Percentiles rank a stretch among this genome's conserved stretches.
Evolutionary conservation across 352 stramenopile genomes (phyloP).

Genomic region (Albugo candida): DNA sequence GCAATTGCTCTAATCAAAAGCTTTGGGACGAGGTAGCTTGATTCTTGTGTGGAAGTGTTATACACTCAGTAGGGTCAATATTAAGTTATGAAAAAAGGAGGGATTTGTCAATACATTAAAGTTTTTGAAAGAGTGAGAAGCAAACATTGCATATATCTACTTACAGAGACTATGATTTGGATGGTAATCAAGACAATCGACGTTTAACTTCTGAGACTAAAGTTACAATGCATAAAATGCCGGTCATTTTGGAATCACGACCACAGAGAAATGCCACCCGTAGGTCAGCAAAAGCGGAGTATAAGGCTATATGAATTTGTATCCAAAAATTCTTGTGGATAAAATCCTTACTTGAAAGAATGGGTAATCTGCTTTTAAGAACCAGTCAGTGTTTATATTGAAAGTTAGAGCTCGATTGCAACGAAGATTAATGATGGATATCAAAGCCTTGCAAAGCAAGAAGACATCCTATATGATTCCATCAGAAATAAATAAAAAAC

Average conservation of each 20-base stretch:
- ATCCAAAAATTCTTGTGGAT: constrained; percentile 9
- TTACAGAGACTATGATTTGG: constrained; percentile 8
- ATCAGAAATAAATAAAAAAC: constrained; percentile 9
- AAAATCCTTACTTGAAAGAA: constrained; percentile 3
- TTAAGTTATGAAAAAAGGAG: too few species aligned
- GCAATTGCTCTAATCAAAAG: too few species aligned
- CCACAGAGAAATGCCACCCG: constrained; percentile 9
- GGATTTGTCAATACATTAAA: too few species aligned
- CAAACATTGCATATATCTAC: background rate
- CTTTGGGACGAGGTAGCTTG: too few species aligned
- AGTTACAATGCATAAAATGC: constrained; percentile 5
- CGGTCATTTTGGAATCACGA: constrained; percentile 4
- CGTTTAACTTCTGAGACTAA: constrained; percentile 6
- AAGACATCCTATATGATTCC: constrained; percentile 11
- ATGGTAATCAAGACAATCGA: constrained; percentile 6
- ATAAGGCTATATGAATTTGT: constrained; percentile 10
- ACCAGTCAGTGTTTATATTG: constrained; percentile 7
- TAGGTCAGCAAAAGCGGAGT: constrained; percentile 10
- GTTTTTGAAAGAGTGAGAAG: too few species aligned
- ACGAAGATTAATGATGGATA: constrained; percentile 12
- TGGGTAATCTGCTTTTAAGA: constrained; percentile 3
- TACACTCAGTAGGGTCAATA: too few species aligned
- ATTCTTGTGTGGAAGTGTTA: too few species aligned
- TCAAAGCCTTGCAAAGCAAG: constrained; percentile 11
- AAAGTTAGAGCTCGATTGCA: constrained; percentile 11